Percentiles rank a stretch among this genome's conserved stretches.
phyloP scores from a whole-genome alignment of 148 eudicot genomes.

The Rhododendron williamsianum region DNA sequence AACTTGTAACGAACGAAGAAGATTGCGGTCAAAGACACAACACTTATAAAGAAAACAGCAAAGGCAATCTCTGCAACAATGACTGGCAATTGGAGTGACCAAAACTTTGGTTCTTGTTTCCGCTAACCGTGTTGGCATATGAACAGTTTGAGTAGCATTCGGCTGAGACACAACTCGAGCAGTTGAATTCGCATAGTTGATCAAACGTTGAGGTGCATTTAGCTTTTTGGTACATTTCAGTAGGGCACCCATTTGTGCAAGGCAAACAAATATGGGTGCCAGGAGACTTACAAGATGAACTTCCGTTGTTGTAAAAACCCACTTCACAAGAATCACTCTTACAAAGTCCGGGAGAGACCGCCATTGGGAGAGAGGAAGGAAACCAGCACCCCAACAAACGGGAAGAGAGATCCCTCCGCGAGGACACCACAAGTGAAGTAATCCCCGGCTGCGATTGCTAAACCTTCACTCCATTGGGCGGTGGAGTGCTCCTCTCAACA shows the following conservation, averaged over 20 bases:
- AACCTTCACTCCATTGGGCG: constrained; percentile 47
- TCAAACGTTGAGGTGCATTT: constrained; percentile 42
- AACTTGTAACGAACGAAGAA: constrained; percentile 64
- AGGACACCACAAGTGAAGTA: constrained; percentile 82
- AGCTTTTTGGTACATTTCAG: constrained; percentile 43
- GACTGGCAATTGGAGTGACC: constrained; percentile 67
- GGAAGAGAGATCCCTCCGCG: constrained; percentile 46
- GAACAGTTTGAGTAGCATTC: constrained; percentile 59
- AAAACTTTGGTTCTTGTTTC: constrained; percentile 44
- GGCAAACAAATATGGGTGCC: constrained; percentile 60
- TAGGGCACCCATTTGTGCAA: constrained; percentile 54
- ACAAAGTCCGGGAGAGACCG: constrained; percentile 68
- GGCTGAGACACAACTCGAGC: constrained; percentile 54
- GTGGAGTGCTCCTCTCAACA: constrained; percentile 39
- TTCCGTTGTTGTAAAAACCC: constrained; percentile 49
- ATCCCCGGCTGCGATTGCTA: constrained; percentile 76
- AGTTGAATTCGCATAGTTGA: constrained; percentile 51
- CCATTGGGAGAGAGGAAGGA: constrained; percentile 58
- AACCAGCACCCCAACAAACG: constrained; percentile 76
- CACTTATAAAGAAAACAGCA: constrained; percentile 49
- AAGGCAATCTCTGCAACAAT: constrained; percentile 67
- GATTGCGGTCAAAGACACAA: constrained; percentile 47
- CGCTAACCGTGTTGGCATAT: constrained; percentile 11
- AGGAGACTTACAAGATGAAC: constrained; percentile 45
- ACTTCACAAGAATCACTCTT: constrained; percentile 36